phyloP scores from a whole-genome alignment of 345 rosid genomes.

The rapeseed (Brassica napus) region DNA sequence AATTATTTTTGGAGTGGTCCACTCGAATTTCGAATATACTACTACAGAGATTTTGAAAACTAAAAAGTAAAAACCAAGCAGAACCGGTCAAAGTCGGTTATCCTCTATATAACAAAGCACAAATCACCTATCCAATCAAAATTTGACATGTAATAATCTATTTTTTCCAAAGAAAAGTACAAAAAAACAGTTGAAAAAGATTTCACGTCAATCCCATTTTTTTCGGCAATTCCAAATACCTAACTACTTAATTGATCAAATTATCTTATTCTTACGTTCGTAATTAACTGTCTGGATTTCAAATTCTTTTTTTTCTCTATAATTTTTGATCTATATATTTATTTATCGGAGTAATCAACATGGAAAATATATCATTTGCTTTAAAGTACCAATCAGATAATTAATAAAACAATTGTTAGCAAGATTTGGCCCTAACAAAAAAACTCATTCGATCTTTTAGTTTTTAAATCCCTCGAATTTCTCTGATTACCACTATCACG shows the following conservation, averaged over 20 bases:
- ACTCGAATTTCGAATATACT: conserved; percentile 31
- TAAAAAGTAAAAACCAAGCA: neutral
- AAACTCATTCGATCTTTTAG: neutral
- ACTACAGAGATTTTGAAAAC: neutral
- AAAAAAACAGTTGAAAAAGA: neutral
- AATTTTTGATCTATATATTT: neutral
- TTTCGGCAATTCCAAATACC: neutral
- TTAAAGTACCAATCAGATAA: neutral
- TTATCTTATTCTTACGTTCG: neutral
- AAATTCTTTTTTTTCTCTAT: neutral
- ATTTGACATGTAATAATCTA: neutral
- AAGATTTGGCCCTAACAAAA: neutral
- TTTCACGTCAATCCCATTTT: neutral
- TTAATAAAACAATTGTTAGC: neutral
- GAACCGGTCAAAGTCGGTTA: conserved; percentile 10
- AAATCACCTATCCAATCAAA: neutral
- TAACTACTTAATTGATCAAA: neutral
- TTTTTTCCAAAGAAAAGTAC: neutral
- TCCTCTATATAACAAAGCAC: neutral
- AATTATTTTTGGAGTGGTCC: conserved; percentile 4
- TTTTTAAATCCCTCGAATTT: no score
- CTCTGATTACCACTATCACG: neutral
- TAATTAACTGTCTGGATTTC: neutral
- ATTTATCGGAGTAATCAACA: neutral
- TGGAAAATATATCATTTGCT: neutral